Evolutionary conservation across 108 stramenopile genomes (phyloP).

Genomic region (Pseudonitzschia multiseries): DNA sequence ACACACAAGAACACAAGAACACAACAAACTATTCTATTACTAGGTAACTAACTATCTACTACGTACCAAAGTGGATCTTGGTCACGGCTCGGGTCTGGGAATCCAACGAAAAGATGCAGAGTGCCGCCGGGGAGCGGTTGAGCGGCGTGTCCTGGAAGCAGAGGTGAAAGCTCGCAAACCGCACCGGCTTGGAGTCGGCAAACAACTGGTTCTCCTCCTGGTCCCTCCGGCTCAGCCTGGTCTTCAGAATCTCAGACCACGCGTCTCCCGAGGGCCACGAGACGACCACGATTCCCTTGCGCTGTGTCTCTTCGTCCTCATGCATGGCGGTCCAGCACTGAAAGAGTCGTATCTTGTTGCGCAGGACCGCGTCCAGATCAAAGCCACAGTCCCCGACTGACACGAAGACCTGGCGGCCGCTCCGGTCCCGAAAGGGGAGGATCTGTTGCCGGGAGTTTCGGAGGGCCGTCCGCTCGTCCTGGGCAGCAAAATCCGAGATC

Average conservation of each 20-base stretch:
- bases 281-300: neutral
- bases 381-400: neutral
- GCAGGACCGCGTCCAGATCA: neutral
- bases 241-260: neutral
- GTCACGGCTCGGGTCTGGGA: neutral
- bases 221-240: neutral
- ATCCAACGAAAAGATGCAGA: neutral
- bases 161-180: neutral
- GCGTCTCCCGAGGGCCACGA: neutral
- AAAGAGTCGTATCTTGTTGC: neutral
- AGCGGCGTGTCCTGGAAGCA: neutral
- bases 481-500: neutral
- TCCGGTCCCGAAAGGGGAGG: slow-evolving; percentile 17
- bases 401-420: slow-evolving; percentile 5
- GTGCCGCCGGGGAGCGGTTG: neutral
- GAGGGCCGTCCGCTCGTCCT: neutral
- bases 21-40: too few species aligned
- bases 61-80: neutral
- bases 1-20: too few species aligned
- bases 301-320: neutral
- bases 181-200: neutral
- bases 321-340: neutral
- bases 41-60: too few species aligned
- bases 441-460: neutral
- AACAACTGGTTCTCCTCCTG: neutral